These are phyloP conservation scores for Fusarium virguliforme DNA, from an alignment of 2,329 filamentous ascomycete species.

Conservation along the genomic window DNA sequence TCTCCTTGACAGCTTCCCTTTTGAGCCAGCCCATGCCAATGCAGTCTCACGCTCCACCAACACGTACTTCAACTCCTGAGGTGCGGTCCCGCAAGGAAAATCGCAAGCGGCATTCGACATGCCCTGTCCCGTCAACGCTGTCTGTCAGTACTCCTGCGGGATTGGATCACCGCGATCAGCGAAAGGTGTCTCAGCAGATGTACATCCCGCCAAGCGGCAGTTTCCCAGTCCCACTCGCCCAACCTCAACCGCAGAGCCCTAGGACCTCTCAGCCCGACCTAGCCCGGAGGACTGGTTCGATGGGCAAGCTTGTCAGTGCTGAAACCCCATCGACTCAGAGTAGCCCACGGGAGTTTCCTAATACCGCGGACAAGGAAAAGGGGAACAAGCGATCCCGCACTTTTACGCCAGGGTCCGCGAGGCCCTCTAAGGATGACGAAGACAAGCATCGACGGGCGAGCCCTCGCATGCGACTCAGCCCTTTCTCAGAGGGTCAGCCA, in stretches of 20 bases:
- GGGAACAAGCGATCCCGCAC: constrained; percentile 64
- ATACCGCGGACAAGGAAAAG: constrained; percentile 51
- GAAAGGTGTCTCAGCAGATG: constrained; percentile 61
- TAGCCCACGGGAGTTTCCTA: constrained; percentile 30
- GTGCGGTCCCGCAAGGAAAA: constrained; percentile 65
- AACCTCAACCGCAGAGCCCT: constrained; percentile 37
- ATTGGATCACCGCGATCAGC: constrained; percentile 55
- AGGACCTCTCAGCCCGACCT: constrained; percentile 26
- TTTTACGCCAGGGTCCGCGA: constrained; percentile 56
- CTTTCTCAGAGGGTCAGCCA: constrained; percentile 34
- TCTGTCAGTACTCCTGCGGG: constrained; percentile 30
- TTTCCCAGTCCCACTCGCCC: constrained; percentile 33
- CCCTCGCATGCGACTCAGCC: constrained; percentile 44
- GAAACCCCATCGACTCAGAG: constrained; percentile 26
- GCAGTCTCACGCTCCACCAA: constrained; percentile 53
- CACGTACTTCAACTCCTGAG: constrained; percentile 55
- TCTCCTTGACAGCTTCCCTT: constrained; percentile 64
- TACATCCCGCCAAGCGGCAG: constrained; percentile 51
- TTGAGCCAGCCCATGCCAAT: constrained; percentile 64
- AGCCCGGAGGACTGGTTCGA: constrained; percentile 25
- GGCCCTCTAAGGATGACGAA: constrained; percentile 65
- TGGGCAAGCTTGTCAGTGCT: constrained; percentile 18
- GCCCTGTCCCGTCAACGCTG: constrained; percentile 35
- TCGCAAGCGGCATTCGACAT: constrained; percentile 44
- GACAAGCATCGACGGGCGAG: constrained; percentile 60